Evolutionary conservation across 495 filamentous ascomycete genomes (phyloP).

Genomic region (Xanthoparmelia taractica): DNA sequence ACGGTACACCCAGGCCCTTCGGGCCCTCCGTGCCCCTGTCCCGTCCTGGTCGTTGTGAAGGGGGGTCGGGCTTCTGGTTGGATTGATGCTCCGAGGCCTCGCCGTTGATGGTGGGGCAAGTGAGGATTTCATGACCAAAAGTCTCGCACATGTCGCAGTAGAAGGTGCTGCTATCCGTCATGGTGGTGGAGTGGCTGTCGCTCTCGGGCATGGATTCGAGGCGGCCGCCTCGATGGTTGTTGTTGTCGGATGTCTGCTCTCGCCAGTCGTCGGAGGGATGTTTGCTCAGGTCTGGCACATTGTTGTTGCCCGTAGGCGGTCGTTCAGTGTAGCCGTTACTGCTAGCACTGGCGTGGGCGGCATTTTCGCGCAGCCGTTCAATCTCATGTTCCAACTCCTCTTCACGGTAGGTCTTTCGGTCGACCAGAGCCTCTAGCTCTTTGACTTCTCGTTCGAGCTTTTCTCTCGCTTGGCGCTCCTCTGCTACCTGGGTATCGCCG

Average conservation of each 20-base stretch:
- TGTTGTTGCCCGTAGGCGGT: slow-evolving; percentile 29
- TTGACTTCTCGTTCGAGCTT: slow-evolving; percentile 70
- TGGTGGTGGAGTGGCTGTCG: slow-evolving; percentile 63
- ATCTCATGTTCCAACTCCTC: slow-evolving; percentile 88
- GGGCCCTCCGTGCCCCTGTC: slow-evolving; percentile 42
- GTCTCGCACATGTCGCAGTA: slow-evolving; percentile 98
- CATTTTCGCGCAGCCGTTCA: slow-evolving; percentile 46
- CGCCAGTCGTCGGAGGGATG: slow-evolving; percentile 21
- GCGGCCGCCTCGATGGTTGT: slow-evolving; percentile 1
- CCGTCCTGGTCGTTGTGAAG: slow-evolving; percentile 33
- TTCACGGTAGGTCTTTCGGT: slow-evolving; percentile 66
- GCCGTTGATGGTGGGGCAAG: slow-evolving; percentile 80
- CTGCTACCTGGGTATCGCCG: slow-evolving; percentile 46
- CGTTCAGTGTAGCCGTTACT: slow-evolving; percentile 38
- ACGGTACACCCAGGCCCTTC: slow-evolving; percentile 34
- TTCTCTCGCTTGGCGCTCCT: slow-evolving; percentile 48
- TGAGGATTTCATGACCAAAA: slow-evolving; percentile 87
- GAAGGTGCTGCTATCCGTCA: slow-evolving; percentile 59
- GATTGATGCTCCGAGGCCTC: slow-evolving; percentile 26
- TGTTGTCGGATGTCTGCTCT: slow-evolving; percentile 3
- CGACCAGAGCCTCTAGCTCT: slow-evolving; percentile 61
- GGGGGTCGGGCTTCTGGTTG: slow-evolving; percentile 15
- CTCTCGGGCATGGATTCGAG: slow-evolving; percentile 16
- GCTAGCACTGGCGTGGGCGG: slow-evolving; percentile 41
- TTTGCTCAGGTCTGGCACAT: slow-evolving; percentile 24